These are phyloP conservation scores for Ramaria rubella DNA, from an alignment of 768 basidiomycete species.

Conservation along the genomic window DNA sequence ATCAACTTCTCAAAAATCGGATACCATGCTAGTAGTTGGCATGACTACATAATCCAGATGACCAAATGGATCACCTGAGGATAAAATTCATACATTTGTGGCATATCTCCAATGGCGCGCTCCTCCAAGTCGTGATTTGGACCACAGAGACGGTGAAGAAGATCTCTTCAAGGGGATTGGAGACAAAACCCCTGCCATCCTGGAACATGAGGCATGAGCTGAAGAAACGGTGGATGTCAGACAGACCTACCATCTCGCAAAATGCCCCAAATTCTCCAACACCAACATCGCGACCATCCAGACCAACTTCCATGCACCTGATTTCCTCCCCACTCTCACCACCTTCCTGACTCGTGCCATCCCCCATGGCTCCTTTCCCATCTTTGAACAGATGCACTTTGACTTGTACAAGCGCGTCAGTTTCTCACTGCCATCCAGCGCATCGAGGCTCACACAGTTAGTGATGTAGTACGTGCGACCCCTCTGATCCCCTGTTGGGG, in stretches of 20 bases:
- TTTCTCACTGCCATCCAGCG: not conserved
- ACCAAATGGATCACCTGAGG: conserved; percentile 5
- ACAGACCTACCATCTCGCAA: not conserved
- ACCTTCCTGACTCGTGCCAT: not conserved
- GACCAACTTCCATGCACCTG: not conserved
- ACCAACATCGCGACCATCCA: not conserved
- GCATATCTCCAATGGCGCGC: not conserved
- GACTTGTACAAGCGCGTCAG: not conserved
- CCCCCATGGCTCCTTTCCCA: not conserved
- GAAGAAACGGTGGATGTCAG: not conserved
- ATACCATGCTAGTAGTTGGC: conserved; percentile 12
- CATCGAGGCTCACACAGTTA: not conserved
- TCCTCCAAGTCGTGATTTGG: conserved; percentile 2
- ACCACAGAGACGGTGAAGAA: not conserved
- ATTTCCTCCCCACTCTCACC: not conserved
- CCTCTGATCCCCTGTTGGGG: not conserved
- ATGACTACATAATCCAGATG: conserved; percentile 14
- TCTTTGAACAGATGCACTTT: not conserved
- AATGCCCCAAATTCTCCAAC: not conserved
- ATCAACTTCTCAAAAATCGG: conserved; percentile 11
- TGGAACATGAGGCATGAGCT: not conserved
- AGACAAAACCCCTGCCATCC: not conserved
- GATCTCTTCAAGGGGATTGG: not conserved
- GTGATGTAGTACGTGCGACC: not conserved
- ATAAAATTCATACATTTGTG: conserved; percentile 3